Evolutionary conservation across 225 moss, liverwort and hornwort genomes (phyloP).

Genomic region (Pseudoscleropodium purum): DNA sequence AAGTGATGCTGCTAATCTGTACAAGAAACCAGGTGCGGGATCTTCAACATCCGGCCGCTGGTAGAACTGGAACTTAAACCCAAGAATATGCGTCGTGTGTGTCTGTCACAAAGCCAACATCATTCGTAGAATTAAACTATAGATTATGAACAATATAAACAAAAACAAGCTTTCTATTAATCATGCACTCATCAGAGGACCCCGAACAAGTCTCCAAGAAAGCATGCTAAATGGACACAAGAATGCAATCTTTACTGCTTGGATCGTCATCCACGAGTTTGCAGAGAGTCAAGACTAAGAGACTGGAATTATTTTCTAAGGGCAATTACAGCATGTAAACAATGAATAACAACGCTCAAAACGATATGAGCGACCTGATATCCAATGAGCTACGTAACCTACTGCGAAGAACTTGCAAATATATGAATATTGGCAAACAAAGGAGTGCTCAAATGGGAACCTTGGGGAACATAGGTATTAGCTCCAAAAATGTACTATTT

Average conservation of each 20-base stretch:
- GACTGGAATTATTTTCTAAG: not conserved
- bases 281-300: not conserved
- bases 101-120: constrained; percentile 53
- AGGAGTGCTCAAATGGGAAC: constrained; percentile 17
- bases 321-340: not conserved
- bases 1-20: constrained; percentile 97
- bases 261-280: not conserved
- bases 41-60: constrained; percentile 90
- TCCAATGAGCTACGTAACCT: not conserved
- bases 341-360: not conserved
- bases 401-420: not conserved
- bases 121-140: not conserved
- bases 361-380: not conserved
- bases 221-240: not conserved
- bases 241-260: not conserved
- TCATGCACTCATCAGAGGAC: not conserved
- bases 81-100: constrained; percentile 96
- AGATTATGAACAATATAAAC: not conserved
- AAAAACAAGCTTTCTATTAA: not conserved
- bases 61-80: constrained; percentile 98
- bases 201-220: not conserved
- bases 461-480: constrained; percentile 98
- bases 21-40: constrained; percentile 88
- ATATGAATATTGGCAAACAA: not conserved
- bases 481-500: constrained; percentile 79